Conservation (phyloP, 2,329 filamentous ascomycete genomes). For the Incumbomyces delicatus region DNA sequence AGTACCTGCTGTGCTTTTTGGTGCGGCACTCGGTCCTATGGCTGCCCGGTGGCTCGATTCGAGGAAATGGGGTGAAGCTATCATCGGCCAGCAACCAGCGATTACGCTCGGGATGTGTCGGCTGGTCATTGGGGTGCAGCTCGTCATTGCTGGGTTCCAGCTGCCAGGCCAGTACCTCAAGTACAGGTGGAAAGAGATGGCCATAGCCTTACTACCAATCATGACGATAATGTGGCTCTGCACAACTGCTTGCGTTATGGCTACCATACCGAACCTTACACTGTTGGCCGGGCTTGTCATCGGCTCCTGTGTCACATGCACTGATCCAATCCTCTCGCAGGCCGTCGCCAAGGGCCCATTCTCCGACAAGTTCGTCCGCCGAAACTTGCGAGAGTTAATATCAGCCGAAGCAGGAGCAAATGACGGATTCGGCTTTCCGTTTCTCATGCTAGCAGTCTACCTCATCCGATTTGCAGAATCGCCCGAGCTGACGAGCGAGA, state of each 20-base stretch:
- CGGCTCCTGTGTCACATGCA: constrained; percentile 52
- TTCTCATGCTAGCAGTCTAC: constrained; percentile 49
- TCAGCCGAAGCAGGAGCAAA: constrained; percentile 54
- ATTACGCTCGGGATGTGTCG: constrained; percentile 43
- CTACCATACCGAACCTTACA: constrained; percentile 46
- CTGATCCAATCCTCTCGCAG: constrained; percentile 53
- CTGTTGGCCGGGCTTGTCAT: constrained; percentile 48
- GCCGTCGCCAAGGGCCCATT: constrained; percentile 55
- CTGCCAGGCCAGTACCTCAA: constrained; percentile 48
- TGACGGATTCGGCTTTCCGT: constrained; percentile 54
- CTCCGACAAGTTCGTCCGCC: constrained; percentile 51
- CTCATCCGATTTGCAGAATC: constrained; percentile 45
- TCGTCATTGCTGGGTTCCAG: constrained; percentile 55
- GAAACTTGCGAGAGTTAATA: constrained; percentile 50
- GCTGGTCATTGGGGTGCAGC: constrained; percentile 53
- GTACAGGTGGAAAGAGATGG: constrained; percentile 43
- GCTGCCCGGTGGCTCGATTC: constrained; percentile 44
- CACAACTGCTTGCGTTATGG: constrained; percentile 47
- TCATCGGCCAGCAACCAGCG: constrained; percentile 26
- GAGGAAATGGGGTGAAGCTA: constrained; percentile 29
- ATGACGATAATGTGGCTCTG: constrained; percentile 56
- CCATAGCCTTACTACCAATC: constrained; percentile 47
- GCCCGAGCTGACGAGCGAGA: constrained; percentile 16
- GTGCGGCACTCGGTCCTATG: constrained; percentile 46
- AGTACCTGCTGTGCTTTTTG: constrained; percentile 49